Percentiles rank a stretch among this genome's conserved stretches.
Evolutionary conservation across 331 rosid genomes (phyloP).

Genomic region (Cydonia oblonga): DNA sequence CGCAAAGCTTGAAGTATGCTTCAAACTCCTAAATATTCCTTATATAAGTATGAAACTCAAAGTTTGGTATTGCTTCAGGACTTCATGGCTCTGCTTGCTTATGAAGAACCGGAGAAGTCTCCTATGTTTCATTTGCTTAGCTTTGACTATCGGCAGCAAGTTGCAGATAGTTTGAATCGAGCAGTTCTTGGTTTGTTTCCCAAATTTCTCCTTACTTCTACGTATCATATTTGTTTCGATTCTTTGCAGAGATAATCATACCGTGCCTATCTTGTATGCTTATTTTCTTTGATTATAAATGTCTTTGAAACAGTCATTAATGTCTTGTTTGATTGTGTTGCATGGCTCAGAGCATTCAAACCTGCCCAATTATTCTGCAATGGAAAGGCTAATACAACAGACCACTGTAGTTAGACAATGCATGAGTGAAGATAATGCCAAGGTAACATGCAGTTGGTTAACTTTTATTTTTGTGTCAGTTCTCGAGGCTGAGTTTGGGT

Average conservation of each 20-base stretch:
- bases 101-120: constrained; percentile 75
- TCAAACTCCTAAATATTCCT: background rate
- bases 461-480: background rate
- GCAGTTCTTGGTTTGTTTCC: constrained; percentile 78
- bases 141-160: constrained; percentile 58
- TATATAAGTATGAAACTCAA: background rate
- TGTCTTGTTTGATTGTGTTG: constrained; percentile 7
- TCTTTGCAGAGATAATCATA: background rate
- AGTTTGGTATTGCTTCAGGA: background rate
- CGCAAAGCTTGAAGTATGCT: constrained; percentile 60
- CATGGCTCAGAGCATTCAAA: constrained; percentile 59
- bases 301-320: background rate
- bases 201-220: constrained; percentile 3
- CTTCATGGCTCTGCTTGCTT: constrained; percentile 45
- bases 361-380: constrained; percentile 67
- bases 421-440: constrained; percentile 57
- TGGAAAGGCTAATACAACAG: constrained; percentile 92
- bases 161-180: constrained; percentile 74
- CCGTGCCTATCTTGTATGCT: background rate
- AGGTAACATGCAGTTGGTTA: constrained; percentile 35
- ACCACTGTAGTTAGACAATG: constrained; percentile 69
- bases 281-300: background rate
- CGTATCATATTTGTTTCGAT: constrained; percentile 2
- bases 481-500: background rate
- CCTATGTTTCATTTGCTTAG: constrained; percentile 88